A percentile compares a stretch with the other conserved stretches of the same genome.
These are phyloP conservation scores for Trichosporon faecale DNA, from an alignment of 1,284 basidiomycete genomes.

Conservation along the genomic window DNA sequence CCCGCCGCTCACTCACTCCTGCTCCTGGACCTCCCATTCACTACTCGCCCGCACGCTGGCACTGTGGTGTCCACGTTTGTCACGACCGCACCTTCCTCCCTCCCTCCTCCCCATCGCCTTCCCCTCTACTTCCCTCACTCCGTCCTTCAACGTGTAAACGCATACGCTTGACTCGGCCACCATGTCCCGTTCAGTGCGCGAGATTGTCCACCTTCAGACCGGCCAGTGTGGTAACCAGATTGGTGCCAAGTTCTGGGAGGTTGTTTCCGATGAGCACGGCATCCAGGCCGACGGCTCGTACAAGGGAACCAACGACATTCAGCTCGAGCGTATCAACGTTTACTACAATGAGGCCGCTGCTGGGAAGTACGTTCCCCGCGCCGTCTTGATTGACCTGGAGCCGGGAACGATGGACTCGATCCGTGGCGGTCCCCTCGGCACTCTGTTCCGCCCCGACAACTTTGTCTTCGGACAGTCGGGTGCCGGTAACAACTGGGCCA, in stretches of 20 bases:
- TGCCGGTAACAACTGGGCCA: constrained; percentile 62
- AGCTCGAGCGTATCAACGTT: constrained; percentile 95
- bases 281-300: constrained; percentile 88
- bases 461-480: constrained; percentile 59
- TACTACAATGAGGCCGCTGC: constrained; percentile 89
- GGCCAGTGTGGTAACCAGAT: constrained; percentile 99
- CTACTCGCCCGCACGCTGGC: background rate
- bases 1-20: background rate
- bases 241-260: constrained; percentile 94
- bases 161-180: background rate
- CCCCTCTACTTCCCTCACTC: background rate
- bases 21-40: background rate
- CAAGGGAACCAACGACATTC: constrained; percentile 89
- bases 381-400: constrained; percentile 90
- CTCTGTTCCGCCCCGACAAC: constrained; percentile 60
- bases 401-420: constrained; percentile 97
- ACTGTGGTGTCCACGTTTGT: background rate
- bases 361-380: constrained; percentile 93
- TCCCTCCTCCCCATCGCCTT: background rate
- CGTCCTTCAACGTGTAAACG: background rate
- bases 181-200: constrained; percentile 62
- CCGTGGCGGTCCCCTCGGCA: constrained; percentile 61
- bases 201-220: constrained; percentile 95
- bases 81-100: background rate
- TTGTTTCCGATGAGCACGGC: constrained; percentile 92